Conservation (phyloP, 163 green algal genomes). For the Scenedesmus sp. region DNA sequence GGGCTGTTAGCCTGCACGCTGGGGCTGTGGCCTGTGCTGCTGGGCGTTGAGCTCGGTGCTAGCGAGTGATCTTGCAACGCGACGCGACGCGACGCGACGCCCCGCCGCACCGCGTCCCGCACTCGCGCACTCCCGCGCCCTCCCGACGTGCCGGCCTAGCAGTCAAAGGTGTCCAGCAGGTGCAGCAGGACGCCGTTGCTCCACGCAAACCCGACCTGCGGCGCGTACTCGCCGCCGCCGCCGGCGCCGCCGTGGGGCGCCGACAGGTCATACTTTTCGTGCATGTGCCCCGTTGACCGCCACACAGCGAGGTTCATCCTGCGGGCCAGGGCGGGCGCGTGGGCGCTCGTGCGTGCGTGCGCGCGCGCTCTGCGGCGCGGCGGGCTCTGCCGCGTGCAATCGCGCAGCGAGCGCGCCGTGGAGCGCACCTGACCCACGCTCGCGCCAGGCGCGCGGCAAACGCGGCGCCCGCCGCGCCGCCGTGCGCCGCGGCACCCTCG, state of each 20-base stretch:
- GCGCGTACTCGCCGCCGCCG: conserved; percentile 88
- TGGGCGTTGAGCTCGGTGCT: no score
- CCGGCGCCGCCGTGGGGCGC: conserved; percentile 49
- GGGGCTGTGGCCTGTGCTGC: no score
- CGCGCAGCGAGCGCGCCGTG: neutral
- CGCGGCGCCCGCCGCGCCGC: conserved; percentile 11
- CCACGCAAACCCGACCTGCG: conserved; percentile 94
- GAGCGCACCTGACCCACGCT: conserved; percentile 54
- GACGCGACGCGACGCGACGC: no score
- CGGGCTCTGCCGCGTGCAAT: no score
- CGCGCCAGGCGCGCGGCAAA: conserved; percentile 59
- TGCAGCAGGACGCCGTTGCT: conserved; percentile 85
- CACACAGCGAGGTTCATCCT: conserved; percentile 35
- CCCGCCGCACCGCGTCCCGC: no score
- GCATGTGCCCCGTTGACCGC: conserved; percentile 55
- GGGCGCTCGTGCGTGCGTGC: no score
- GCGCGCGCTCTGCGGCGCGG: no score
- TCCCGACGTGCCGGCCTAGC: no score
- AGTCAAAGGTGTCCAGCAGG: conserved; percentile 56
- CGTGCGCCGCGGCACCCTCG: conserved; percentile 60
- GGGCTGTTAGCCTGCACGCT: no score
- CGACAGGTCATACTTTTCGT: conserved; percentile 78
- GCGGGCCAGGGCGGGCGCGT: neutral
- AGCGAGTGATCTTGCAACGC: no score
- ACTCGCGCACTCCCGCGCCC: no score